Evolutionary conservation across 306 rosid genomes (phyloP).

Genomic region (Oxytropis ochrocephala): DNA sequence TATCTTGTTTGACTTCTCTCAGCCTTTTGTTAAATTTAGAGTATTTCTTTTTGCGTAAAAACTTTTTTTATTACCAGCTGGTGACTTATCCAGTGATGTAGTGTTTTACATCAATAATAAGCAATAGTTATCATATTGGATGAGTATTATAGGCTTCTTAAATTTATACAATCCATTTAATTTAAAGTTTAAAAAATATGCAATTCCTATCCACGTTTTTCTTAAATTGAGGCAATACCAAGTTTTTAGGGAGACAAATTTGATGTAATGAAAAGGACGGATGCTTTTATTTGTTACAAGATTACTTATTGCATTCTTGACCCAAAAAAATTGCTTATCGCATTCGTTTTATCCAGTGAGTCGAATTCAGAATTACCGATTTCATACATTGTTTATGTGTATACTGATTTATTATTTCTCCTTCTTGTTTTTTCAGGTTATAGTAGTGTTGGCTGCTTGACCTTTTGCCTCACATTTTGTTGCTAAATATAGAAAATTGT

Average conservation of each 20-base stretch:
- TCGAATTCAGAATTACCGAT: not conserved
- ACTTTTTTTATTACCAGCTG: not conserved
- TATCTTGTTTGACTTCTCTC: not conserved
- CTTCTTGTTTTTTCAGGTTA: constrained; percentile 32
- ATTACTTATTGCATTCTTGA: not conserved
- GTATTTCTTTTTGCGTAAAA: not conserved
- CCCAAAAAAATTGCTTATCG: not conserved
- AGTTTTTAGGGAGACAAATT: not conserved
- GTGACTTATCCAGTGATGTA: not conserved
- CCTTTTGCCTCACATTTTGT: constrained; percentile 26
- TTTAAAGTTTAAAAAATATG: no score
- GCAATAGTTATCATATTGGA: not conserved
- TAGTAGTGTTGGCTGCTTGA: constrained; percentile 11
- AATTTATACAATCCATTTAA: not conserved
- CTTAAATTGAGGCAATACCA: not conserved
- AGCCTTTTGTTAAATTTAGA: not conserved
- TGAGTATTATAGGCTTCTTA: not conserved
- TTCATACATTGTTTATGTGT: not conserved
- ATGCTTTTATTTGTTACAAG: not conserved
- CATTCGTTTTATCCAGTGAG: not conserved
- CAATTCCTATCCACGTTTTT: not conserved
- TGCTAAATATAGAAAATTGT: constrained; percentile 23
- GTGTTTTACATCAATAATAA: not conserved
- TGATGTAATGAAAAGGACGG: not conserved
- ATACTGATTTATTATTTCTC: not conserved